Base-by-base conservation (phyloP, 2,329 filamentous ascomycete genomes). In the Apiospora rasikravindrae region DNA sequence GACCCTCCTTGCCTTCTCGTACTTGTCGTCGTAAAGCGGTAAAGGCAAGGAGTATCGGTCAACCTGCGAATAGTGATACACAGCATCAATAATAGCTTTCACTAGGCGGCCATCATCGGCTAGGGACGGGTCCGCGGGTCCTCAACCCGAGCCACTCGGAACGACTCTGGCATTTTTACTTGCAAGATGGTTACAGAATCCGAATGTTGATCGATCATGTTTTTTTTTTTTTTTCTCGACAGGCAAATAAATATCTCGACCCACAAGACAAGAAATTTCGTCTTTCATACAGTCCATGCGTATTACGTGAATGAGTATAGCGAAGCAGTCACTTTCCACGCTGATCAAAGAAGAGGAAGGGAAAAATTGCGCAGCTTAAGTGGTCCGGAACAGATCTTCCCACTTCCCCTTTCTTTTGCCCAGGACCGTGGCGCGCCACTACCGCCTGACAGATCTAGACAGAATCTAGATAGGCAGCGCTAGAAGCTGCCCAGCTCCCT, bases 21-120 rank as follows among this genome's bases (percentile, higher is more conserved):
- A 40, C 29, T 40, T 64, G 57, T 37, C 57, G 57, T 64, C 33
- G 57, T 64, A 64, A 64, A 61, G 53, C 53, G 53, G 57, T 64
- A 64, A 64, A n/a, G 57, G 49, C 10, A 24, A 24, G 44, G 51
- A 64, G 57, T 64, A 33, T 40, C 57, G 57, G 33, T 40, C 57
- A 40, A 37, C 19, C 10, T 40, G 29, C 33, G 29, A 40, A 37
- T 40, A 40, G 57, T 64, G 40, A 40, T 40, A 19, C 8, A 42
- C 40, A 61, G 8, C 29, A 33, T 33, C 53, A 33, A 37, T 19
- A 37, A 11, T 37, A 8, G 19, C 19, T 64, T 64, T 40, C 33
- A 64, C 57, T 61, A 22, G 33, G 2, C 57, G 33, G 57, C 57
- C 29, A 40, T 40, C 57, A 29, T 40, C 57, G 57, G 29, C 33